These are phyloP conservation scores for Aegilops umbellulata DNA, from an alignment of 176 grass and related monocot genomes.

Conservation along the genomic window DNA sequence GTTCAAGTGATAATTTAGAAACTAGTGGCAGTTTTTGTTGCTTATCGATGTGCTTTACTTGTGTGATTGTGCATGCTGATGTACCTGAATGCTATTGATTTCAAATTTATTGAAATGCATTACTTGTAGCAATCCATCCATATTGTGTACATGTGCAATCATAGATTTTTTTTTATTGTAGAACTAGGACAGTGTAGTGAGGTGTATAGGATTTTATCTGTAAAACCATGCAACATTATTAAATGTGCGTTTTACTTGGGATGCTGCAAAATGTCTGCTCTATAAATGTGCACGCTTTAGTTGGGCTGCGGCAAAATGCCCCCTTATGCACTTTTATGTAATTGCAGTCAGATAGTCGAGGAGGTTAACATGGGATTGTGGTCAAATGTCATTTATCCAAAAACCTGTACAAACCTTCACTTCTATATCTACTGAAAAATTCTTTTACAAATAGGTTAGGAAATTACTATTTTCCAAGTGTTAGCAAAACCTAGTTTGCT, in stretches of 20 bases:
- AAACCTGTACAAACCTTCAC: background rate
- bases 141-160: background rate
- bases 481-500: background rate
- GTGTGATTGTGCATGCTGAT: background rate
- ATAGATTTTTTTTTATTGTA: too few relatives aligned
- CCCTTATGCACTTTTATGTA: background rate
- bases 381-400: background rate
- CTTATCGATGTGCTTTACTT: too few relatives aligned
- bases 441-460: background rate
- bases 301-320: background rate
- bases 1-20: too few relatives aligned
- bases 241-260: too few relatives aligned
- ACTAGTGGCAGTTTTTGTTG: too few relatives aligned
- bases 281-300: background rate
- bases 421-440: background rate
- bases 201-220: too few relatives aligned
- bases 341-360: background rate
- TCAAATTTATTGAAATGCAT: constrained; percentile 23
- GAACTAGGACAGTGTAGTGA: too few relatives aligned
- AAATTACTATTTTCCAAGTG: background rate
- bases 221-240: too few relatives aligned
- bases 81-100: background rate
- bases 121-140: background rate
- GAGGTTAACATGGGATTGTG: background rate
- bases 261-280: too few relatives aligned